Conservation (phyloP, 257 asterid genomes). For the Mitragyna speciosa region DNA sequence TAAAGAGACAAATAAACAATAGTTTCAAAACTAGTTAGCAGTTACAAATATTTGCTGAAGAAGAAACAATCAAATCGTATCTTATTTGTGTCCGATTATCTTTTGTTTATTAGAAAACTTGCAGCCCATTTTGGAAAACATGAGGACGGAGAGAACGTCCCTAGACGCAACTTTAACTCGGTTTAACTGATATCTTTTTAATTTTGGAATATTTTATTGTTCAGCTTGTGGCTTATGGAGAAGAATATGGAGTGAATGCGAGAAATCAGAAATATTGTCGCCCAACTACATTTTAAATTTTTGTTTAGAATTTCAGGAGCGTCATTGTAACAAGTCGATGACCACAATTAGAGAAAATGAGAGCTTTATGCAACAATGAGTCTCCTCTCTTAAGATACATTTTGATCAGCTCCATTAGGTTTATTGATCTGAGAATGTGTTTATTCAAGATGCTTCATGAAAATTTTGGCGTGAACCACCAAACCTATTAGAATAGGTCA, state of each 20-base stretch:
- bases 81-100: background rate
- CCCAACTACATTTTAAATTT: no score
- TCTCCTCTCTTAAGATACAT: background rate
- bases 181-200: background rate
- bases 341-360: background rate
- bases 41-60: background rate
- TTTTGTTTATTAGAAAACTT: background rate
- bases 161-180: background rate
- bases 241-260: background rate
- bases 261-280: background rate
- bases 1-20: constrained; percentile 29
- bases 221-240: background rate
- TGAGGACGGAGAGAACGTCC: background rate
- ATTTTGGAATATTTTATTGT: background rate
- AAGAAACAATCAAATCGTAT: background rate
- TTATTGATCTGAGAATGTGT: background rate
- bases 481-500: background rate
- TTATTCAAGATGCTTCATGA: background rate
- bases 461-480: background rate
- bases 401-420: background rate
- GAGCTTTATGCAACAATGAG: background rate
- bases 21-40: background rate
- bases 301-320: background rate
- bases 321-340: background rate
- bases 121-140: background rate